Evolutionary conservation across 2,329 filamentous ascomycete species (phyloP).

Genomic region (Chalaropsis thielavioides): DNA sequence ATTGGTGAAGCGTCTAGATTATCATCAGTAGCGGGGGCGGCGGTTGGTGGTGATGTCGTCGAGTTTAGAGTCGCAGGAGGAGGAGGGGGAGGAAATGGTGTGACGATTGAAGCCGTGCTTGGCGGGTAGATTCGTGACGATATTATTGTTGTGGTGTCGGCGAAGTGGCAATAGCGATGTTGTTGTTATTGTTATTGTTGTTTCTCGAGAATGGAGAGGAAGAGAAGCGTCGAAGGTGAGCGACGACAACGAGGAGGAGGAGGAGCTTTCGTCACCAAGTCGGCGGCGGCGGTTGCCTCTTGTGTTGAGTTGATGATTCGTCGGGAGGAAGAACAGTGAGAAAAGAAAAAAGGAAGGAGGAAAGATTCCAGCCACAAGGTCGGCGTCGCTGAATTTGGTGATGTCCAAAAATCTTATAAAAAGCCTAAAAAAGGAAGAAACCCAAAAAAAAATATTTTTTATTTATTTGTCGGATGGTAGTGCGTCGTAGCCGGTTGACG

Average conservation of each 20-base stretch:
- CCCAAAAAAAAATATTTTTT: neutral
- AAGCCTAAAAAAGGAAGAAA: neutral
- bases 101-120: too few species aligned
- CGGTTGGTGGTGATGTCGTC: neutral
- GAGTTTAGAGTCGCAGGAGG: neutral
- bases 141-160: too few species aligned
- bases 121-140: too few species aligned
- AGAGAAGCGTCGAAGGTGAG: slow-evolving; percentile 1
- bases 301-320: neutral
- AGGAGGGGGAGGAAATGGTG: too few species aligned
- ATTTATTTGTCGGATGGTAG: neutral
- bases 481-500: neutral
- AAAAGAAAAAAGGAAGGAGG: neutral
- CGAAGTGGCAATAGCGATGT: neutral
- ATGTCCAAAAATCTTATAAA: neutral
- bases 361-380: neutral
- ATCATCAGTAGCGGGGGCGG: neutral
- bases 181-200: neutral
- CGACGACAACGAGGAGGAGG: slow-evolving; percentile 7
- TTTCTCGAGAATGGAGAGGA: neutral
- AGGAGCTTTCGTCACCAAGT: slow-evolving; percentile 6
- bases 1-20: neutral
- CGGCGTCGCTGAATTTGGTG: neutral
- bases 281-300: neutral
- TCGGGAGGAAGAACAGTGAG: neutral